Evolutionary conservation across 345 rosid species (phyloP).

Genomic region (Aethionema arabicum): DNA sequence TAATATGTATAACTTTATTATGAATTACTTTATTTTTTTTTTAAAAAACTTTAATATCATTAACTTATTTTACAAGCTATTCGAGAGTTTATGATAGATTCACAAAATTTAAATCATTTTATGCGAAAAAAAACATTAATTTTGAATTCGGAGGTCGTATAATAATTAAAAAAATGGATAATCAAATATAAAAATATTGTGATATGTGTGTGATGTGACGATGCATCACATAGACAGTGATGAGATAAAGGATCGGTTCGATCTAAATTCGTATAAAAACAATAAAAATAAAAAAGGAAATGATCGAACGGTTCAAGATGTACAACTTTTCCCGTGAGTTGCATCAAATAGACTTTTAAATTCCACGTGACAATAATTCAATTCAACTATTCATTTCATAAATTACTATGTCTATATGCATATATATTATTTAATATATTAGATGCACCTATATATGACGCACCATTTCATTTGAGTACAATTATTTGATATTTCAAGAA

Average conservation of each 20-base stretch:
- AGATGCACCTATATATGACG: too few relatives aligned
- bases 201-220: conserved; percentile 22
- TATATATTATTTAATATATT: too few relatives aligned
- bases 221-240: conserved; percentile 26
- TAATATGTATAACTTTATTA: background rate
- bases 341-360: conserved; percentile 24
- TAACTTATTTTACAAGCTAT: too few relatives aligned
- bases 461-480: background rate
- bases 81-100: too few relatives aligned
- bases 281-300: background rate
- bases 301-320: conserved; percentile 19
- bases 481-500: background rate
- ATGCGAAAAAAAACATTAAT: too few relatives aligned
- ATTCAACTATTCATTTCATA: conserved; percentile 18
- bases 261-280: background rate
- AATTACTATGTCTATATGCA: background rate
- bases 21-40: background rate
- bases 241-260: conserved; percentile 19
- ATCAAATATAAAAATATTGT: too few relatives aligned
- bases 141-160: too few relatives aligned
- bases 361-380: conserved; percentile 38
- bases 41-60: too few relatives aligned
- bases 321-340: conserved; percentile 29
- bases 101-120: too few relatives aligned
- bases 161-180: too few relatives aligned